Evolutionary conservation across 2,329 filamentous ascomycete species (phyloP).

Genomic region (Sporothrix globosa): DNA sequence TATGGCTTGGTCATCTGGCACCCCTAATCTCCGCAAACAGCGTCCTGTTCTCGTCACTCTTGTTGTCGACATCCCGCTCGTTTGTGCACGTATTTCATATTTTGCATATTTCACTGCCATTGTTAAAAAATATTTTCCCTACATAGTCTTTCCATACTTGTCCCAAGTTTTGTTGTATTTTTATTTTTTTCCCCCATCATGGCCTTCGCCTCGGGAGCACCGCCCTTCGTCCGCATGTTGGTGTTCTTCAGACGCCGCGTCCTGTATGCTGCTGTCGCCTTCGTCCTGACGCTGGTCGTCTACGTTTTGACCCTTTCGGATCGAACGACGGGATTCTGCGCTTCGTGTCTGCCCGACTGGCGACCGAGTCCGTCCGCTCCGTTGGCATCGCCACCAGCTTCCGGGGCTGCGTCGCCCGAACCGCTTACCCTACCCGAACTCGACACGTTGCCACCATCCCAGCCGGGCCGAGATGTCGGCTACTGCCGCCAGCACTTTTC

Average conservation of each 20-base stretch:
- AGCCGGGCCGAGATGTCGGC: neutral
- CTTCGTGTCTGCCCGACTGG: neutral
- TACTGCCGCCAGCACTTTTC: constrained; percentile 30
- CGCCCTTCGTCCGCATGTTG: neutral
- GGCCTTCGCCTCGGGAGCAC: neutral
- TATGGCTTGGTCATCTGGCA: neutral
- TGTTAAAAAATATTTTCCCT: no score
- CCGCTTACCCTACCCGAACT: constrained; percentile 24
- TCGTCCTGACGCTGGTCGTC: constrained; percentile 10
- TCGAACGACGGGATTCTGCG: neutral
- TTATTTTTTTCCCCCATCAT: neutral
- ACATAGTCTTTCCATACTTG: neutral
- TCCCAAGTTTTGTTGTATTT: neutral
- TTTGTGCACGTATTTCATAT: neutral
- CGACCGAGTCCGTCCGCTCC: no score
- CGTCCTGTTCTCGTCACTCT: neutral
- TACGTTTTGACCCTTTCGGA: neutral
- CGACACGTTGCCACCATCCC: neutral
- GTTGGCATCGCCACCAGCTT: no score
- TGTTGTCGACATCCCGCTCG: neutral
- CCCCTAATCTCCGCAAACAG: neutral
- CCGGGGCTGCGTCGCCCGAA: no score
- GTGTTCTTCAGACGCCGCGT: neutral
- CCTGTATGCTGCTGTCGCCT: neutral
- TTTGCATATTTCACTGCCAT: no score